These are phyloP conservation scores for Akanthomyces lecanii DNA, from an alignment of 2,329 filamentous ascomycete genomes.

Conservation along the genomic window DNA sequence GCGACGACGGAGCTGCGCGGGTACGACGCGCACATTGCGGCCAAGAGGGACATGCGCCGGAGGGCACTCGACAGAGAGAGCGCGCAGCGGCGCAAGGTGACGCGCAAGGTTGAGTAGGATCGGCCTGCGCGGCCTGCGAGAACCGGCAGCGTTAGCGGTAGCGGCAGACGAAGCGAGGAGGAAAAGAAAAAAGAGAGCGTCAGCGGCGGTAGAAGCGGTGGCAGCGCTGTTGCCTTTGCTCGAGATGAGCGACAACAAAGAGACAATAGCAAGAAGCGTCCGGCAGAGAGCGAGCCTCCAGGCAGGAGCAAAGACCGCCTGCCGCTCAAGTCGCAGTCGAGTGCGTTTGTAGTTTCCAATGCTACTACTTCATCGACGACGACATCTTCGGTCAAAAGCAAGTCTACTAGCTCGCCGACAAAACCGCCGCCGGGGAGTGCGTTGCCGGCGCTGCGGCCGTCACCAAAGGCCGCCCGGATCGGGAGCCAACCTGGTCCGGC, in stretches of 20 bases:
- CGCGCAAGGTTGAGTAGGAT: slow-evolving; percentile 3
- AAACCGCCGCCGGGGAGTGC: background rate
- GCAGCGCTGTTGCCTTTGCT: no score
- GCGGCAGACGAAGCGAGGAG: background rate
- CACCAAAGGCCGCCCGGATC: no score
- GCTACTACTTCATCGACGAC: background rate
- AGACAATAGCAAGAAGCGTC: background rate
- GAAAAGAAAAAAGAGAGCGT: background rate
- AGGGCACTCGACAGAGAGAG: slow-evolving; percentile 20
- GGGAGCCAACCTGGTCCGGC: no score
- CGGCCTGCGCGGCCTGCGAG: background rate
- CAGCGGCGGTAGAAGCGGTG: background rate
- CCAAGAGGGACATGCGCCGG: slow-evolving; percentile 20
- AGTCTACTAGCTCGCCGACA: background rate
- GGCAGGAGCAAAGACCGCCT: background rate
- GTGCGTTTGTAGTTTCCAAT: no score
- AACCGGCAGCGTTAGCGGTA: background rate
- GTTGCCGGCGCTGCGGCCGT: no score
- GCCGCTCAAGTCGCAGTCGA: background rate
- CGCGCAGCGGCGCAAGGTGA: background rate
- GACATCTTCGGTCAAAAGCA: background rate
- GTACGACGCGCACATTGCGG: slow-evolving; percentile 25
- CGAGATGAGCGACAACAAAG: background rate
- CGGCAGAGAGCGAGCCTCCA: background rate
- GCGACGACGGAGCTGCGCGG: slow-evolving; percentile 22